Percentiles rank a stretch among this genome's conserved stretches.
These are phyloP conservation scores for Penicillium salamii DNA, from an alignment of 495 filamentous ascomycete genomes.

Conservation along the genomic window DNA sequence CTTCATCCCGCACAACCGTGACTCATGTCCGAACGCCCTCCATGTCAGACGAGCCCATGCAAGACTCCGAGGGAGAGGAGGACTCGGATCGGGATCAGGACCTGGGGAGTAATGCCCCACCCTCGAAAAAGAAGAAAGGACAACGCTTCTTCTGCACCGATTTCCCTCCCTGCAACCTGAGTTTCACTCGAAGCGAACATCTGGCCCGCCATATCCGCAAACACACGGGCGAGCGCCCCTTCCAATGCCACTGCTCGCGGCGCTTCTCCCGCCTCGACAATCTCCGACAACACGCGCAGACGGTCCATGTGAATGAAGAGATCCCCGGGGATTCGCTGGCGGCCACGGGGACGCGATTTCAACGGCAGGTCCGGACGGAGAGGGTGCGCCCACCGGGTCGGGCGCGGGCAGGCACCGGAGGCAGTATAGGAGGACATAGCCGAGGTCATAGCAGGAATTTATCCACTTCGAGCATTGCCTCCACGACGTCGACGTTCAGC, in stretches of 20 bases:
- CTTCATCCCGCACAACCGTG: slow-evolving; percentile 8
- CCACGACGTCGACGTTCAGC: slow-evolving; percentile 69
- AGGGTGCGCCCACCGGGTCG: slow-evolving; percentile 71
- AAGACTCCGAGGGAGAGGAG: slow-evolving; percentile 73
- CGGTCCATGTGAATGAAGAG: slow-evolving; percentile 96
- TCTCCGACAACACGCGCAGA: slow-evolving; percentile 93
- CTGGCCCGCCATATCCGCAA: slow-evolving; percentile 94
- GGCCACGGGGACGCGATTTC: slow-evolving; percentile 89
- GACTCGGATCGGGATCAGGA: slow-evolving; percentile 73
- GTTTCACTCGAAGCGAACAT: slow-evolving; percentile 96
- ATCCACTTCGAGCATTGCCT: slow-evolving; percentile 81
- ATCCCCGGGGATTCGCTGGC: slow-evolving; percentile 92
- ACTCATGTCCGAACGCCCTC: slow-evolving; percentile 28
- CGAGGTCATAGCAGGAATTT: slow-evolving; percentile 81
- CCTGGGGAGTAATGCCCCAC: slow-evolving; percentile 60
- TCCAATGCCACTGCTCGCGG: slow-evolving; percentile 93
- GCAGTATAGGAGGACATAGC: slow-evolving; percentile 62
- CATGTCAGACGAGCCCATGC: slow-evolving; percentile 73
- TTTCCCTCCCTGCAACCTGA: slow-evolving; percentile 89
- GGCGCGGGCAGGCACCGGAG: slow-evolving; percentile 69
- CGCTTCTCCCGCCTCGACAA: slow-evolving; percentile 98
- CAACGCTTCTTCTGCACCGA: slow-evolving; percentile 98
- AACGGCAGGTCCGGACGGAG: slow-evolving; percentile 87
- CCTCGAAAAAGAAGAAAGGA: slow-evolving; percentile 91
- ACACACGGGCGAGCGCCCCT: slow-evolving; percentile 96